A percentile compares a stretch with the other conserved stretches of the same genome.
These are phyloP conservation scores for Chloromonas sp. DNA, from an alignment of 163 green algal genomes.

Conservation along the genomic window DNA sequence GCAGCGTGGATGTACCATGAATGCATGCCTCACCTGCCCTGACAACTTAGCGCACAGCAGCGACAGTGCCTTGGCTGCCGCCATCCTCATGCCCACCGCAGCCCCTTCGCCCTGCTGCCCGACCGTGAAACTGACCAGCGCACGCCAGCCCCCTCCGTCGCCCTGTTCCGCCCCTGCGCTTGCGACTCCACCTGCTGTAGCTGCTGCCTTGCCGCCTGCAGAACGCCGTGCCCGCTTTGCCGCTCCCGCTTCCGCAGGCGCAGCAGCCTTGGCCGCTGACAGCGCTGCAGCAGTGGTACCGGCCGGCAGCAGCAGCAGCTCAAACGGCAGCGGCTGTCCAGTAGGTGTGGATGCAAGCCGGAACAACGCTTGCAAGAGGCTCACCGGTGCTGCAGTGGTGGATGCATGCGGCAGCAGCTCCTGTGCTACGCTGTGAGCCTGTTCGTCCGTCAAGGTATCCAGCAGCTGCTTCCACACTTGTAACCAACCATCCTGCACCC, in stretches of 20 bases:
- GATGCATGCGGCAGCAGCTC: too few relatives aligned
- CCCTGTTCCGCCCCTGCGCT: not conserved
- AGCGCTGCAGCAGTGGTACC: not conserved
- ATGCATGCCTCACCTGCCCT: too few relatives aligned
- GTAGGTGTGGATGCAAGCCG: too few relatives aligned
- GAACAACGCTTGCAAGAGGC: too few relatives aligned
- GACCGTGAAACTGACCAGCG: constrained; percentile 12
- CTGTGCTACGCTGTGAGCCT: not conserved
- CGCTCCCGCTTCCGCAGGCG: not conserved
- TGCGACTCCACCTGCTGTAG: not conserved
- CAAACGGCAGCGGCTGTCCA: too few relatives aligned
- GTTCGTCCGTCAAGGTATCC: not conserved
- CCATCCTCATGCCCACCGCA: constrained; percentile 49
- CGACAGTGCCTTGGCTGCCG: constrained; percentile 46
- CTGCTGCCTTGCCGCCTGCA: constrained; percentile 16
- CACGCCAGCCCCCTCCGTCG: not conserved
- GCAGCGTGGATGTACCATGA: too few relatives aligned
- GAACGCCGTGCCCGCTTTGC: not conserved
- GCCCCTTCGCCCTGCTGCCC: constrained; percentile 34
- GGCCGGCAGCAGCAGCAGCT: too few relatives aligned
- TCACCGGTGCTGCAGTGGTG: too few relatives aligned
- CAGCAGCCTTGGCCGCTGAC: not conserved
- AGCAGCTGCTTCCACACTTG: constrained; percentile 52
- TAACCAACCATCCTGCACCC: constrained; percentile 39
- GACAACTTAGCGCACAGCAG: constrained; percentile 28